A percentile compares a stretch with the other conserved stretches of the same genome.
phyloP scores from a whole-genome alignment of 1,284 basidiomycete species.

The Ceratobasidium sp. region DNA sequence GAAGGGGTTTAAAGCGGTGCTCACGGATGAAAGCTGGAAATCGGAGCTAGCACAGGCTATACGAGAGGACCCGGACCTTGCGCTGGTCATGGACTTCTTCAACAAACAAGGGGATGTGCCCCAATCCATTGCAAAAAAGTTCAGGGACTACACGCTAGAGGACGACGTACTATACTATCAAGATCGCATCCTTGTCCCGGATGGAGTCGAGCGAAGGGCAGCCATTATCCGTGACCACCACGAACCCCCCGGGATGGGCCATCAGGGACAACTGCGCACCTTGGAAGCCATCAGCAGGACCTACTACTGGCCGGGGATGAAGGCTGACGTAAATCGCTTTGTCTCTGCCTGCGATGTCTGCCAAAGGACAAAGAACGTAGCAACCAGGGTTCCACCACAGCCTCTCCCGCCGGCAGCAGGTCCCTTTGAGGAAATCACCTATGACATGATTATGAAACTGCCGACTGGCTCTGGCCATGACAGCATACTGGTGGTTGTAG shows the following conservation, averaged over 20 bases:
- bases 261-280: slow-evolving; percentile 39
- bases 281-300: slow-evolving; percentile 30
- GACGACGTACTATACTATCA: slow-evolving; percentile 33
- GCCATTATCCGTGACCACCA: slow-evolving; percentile 12
- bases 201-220: slow-evolving; percentile 25
- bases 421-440: slow-evolving; percentile 52
- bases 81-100: no score
- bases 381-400: no score
- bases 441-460: slow-evolving; percentile 54
- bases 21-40: no score
- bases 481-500: slow-evolving; percentile 53
- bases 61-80: no score
- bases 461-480: slow-evolving; percentile 50
- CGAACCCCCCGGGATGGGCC: slow-evolving; percentile 39
- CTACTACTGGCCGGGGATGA: slow-evolving; percentile 47
- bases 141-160: background rate
- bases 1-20: no score
- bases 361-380: slow-evolving; percentile 47
- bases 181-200: slow-evolving; percentile 42
- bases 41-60: no score
- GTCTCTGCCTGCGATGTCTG: slow-evolving; percentile 48
- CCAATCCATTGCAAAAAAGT: no score
- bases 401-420: slow-evolving; percentile 41
- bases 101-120: no score
- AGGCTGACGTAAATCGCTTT: slow-evolving; percentile 42